These are phyloP conservation scores for Boletus vermiculosoides DNA, from an alignment of 768 basidiomycete genomes.

Conservation along the genomic window DNA sequence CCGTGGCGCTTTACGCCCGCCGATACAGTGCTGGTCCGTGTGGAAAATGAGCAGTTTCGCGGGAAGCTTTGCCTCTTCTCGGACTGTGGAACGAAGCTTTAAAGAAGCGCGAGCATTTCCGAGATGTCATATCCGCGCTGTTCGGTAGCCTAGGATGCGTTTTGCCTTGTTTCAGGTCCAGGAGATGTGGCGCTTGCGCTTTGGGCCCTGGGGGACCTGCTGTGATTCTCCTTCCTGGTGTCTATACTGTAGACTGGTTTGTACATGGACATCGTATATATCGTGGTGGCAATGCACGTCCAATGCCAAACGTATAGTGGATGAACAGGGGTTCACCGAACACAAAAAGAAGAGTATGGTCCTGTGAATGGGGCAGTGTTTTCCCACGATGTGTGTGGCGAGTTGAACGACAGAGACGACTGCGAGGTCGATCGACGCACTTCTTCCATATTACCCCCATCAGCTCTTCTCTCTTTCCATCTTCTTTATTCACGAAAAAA, in stretches of 20 bases:
- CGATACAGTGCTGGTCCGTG: neutral
- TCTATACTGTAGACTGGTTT: neutral
- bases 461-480: neutral
- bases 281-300: too few relatives aligned
- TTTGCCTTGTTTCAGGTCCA: neutral
- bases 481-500: slow-evolving; percentile 21
- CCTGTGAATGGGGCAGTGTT: neutral
- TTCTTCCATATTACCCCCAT: neutral
- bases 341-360: too few relatives aligned
- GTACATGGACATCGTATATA: neutral
- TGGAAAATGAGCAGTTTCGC: neutral
- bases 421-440: neutral
- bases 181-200: too few relatives aligned
- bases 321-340: too few relatives aligned
- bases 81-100: neutral
- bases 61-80: neutral
- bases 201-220: too few relatives aligned
- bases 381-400: slow-evolving; percentile 7
- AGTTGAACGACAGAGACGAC: neutral
- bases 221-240: neutral
- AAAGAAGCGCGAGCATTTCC: neutral
- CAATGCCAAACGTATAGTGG: neutral
- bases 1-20: neutral
- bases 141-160: neutral
- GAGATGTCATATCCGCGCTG: neutral